phyloP scores from a whole-genome alignment of 257 asterid species.

The Salvia splendens region DNA sequence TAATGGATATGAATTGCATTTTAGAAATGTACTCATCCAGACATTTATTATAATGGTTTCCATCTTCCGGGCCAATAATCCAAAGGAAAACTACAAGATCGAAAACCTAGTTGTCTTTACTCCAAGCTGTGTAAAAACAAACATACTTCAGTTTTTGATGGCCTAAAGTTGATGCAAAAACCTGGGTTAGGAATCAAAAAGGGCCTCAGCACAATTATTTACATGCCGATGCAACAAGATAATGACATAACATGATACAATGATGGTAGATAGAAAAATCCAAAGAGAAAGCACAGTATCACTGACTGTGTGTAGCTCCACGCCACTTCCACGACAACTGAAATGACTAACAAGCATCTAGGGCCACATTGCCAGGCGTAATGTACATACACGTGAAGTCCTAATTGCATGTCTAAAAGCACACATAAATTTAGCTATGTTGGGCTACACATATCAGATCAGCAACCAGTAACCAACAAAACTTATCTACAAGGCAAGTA shows the following conservation, averaged over 20 bases:
- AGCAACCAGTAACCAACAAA: background rate
- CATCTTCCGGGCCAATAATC: background rate
- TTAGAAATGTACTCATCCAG: background rate
- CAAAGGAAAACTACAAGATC: background rate
- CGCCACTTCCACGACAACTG: background rate
- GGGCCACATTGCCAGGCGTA: conserved; percentile 14
- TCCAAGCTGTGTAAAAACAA: background rate
- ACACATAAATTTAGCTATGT: background rate
- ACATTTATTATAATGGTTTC: too few species aligned
- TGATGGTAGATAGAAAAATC: conserved; percentile 1
- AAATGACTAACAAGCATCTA: conserved; percentile 5
- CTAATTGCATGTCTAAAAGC: background rate
- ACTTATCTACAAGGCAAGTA: background rate
- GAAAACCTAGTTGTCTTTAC: background rate
- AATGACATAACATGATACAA: conserved; percentile 20
- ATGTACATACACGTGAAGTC: background rate
- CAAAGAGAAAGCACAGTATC: conserved; percentile 12
- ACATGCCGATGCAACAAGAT: conserved; percentile 9
- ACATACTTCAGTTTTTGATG: background rate
- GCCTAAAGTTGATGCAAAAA: conserved; percentile 21
- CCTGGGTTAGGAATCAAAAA: conserved; percentile 14
- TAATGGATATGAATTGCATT: background rate
- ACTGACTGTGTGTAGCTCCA: background rate
- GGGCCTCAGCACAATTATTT: background rate
- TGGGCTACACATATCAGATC: conserved; percentile 17